These are phyloP conservation scores for Schwanniomyces yamadae DNA, from an alignment of 805 yeast species.

Conservation along the genomic window DNA sequence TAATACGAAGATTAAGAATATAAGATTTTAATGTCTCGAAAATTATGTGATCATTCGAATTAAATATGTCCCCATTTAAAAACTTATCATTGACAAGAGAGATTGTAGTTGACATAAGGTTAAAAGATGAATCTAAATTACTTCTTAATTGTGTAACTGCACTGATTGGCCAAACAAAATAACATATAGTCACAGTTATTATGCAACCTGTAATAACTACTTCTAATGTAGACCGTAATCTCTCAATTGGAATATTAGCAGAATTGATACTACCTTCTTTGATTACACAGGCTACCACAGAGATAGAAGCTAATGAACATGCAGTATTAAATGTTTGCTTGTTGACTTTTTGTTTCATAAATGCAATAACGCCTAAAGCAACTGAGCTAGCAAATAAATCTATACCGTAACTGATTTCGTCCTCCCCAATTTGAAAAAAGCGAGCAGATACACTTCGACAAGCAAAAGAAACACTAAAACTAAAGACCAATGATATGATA, in stretches of 20 bases:
- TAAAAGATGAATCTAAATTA: conserved; percentile 50
- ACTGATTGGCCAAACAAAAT: conserved; percentile 60
- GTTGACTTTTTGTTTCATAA: conserved; percentile 63
- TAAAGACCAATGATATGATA: conserved; percentile 49
- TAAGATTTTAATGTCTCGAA: conserved; percentile 39
- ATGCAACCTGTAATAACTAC: conserved; percentile 63
- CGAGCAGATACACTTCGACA: conserved; percentile 52
- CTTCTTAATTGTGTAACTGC: conserved; percentile 49
- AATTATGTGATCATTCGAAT: conserved; percentile 36
- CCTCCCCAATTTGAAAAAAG: conserved; percentile 45
- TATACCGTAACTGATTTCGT: conserved; percentile 49
- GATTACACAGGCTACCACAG: conserved; percentile 66
- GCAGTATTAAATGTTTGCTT: conserved; percentile 78
- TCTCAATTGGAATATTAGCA: conserved; percentile 53
- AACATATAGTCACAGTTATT: conserved; percentile 60
- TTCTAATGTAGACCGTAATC: conserved; percentile 51
- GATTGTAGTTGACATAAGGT: conserved; percentile 50
- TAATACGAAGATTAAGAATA: conserved; percentile 36
- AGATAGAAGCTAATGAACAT: conserved; percentile 71
- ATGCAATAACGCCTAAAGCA: conserved; percentile 67
- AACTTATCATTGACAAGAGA: conserved; percentile 49
- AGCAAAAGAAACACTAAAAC: conserved; percentile 49
- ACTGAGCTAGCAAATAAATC: conserved; percentile 54
- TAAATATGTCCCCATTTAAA: conserved; percentile 45
- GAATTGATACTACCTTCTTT: conserved; percentile 70